Base-by-base conservation (phyloP, 2,329 filamentous ascomycete species). In the Ophiostoma perfectum region DNA sequence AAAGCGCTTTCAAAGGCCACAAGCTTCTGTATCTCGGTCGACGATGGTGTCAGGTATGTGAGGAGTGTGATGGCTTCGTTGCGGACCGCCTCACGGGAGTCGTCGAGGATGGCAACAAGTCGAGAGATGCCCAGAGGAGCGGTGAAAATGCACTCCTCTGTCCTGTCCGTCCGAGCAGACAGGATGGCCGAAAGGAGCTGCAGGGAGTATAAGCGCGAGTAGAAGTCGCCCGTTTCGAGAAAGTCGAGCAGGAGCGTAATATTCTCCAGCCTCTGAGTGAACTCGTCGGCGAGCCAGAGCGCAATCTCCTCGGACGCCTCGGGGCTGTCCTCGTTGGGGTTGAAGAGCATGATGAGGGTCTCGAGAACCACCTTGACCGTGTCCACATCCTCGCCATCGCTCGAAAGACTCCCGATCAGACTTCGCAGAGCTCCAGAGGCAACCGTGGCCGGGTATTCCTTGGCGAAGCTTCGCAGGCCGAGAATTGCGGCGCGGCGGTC, bases 191-290 rank as follows among this genome's bases (percentile, higher is more conserved):
- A 88, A 52, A 99, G 88, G 55, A 99, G 84, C 78, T 98, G 93
- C 41, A 99, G 81, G 4, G 92, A 91, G 79, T 98, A 98, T 0
- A 98, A 85, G 38, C 94, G 89, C 36, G 92, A 91, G 78, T 96
- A 97, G 75, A 97, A 96, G 74, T 97, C 93, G 72, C 83, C 84
- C 14, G 89, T 88, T 73, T 97, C 94, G 72, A 99, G 84, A 68
- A 99, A 90, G 76, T 95, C 90, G 70, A 99, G 86, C 38, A 99
- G 85, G 16, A 95, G 82, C 1, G 92, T 94, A 71, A 97, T 94
- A 78, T 99, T 98, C 80, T 98, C 94, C 86, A 97, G 93, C 71
- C 92, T 89, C 83, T 97, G 93, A 45, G 95, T 97, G 77, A 99
- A 99, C 78, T 98, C 94, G 79, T 99, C 95, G 67, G 95, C 95